A percentile compares a stretch with the other conserved stretches of the same genome.
These are phyloP conservation scores for Trichoderma sp. DNA, from an alignment of 2,329 filamentous ascomycete genomes.

Conservation along the genomic window DNA sequence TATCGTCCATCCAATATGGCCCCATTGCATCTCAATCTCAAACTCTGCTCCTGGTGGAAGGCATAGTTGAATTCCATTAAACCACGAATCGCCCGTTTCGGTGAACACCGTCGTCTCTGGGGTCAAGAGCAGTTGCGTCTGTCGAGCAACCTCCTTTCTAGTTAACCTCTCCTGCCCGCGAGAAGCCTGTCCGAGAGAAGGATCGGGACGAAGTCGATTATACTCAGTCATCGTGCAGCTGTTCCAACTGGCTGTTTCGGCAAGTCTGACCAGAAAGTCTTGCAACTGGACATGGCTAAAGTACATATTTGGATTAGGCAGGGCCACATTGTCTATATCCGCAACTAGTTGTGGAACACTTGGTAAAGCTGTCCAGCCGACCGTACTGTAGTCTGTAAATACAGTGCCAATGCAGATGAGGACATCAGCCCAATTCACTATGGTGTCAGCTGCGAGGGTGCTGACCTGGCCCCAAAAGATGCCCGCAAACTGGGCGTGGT, in stretches of 20 bases:
- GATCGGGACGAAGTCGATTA: neutral
- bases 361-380: neutral
- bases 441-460: neutral
- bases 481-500: neutral
- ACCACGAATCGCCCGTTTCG: neutral
- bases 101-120: neutral
- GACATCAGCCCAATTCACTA: neutral
- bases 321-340: neutral
- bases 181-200: neutral
- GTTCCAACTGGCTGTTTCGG: neutral
- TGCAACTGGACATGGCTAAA: neutral
- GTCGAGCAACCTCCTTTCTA: neutral
- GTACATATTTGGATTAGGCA: neutral
- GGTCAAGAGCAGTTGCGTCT: neutral
- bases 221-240: neutral
- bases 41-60: constrained; percentile 19
- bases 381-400: neutral
- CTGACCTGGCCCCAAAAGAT: neutral
- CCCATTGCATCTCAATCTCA: constrained; percentile 23
- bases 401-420: neutral
- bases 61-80: constrained; percentile 19
- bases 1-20: constrained; percentile 22
- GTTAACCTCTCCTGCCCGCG: neutral
- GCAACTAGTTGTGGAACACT: neutral
- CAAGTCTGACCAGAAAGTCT: neutral